A percentile compares a stretch with the other conserved stretches of the same genome.
phyloP scores from a whole-genome alignment of 768 basidiomycete genomes.

The Leccinellum luteum region DNA sequence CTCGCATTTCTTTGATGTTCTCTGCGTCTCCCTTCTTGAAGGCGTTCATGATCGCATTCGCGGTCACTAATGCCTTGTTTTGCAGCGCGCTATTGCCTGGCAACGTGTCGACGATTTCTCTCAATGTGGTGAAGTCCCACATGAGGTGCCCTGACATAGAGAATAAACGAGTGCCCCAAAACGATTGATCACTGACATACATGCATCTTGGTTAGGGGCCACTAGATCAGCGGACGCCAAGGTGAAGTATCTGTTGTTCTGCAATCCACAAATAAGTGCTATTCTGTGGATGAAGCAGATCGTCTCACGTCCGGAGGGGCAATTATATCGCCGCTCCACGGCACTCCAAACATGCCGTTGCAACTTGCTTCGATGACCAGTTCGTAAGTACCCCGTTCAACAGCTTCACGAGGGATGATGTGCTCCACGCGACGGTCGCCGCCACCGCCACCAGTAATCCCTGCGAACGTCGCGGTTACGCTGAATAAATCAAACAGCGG shows the following conservation, averaged over 20 bases:
- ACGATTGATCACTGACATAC: constrained; percentile 12
- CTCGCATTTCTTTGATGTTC: constrained; percentile 57
- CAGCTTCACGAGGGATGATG: constrained; percentile 74
- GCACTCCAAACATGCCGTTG: constrained; percentile 96
- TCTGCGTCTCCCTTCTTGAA: constrained; percentile 61
- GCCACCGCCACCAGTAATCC: constrained; percentile 87
- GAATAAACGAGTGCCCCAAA: background rate
- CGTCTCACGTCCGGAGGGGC: constrained; percentile 75
- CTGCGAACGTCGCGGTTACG: constrained; percentile 37
- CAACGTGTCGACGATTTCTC: constrained; percentile 67
- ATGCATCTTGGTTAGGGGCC: constrained; percentile 82
- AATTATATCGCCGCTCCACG: constrained; percentile 76
- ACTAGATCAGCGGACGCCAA: constrained; percentile 90
- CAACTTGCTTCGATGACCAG: constrained; percentile 79
- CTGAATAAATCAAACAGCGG: background rate
- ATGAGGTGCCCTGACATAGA: constrained; percentile 61
- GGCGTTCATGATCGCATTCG: constrained; percentile 90
- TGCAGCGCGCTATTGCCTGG: constrained; percentile 82
- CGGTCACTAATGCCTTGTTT: constrained; percentile 69
- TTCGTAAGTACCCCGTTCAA: constrained; percentile 60
- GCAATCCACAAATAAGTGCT: background rate
- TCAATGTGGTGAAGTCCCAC: constrained; percentile 84
- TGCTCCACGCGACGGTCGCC: constrained; percentile 92
- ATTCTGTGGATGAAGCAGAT: constrained; percentile 4
- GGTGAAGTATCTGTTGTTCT: constrained; percentile 70